Evolutionary conservation across 2,329 filamentous ascomycete species (phyloP).

Genomic region (Coniella lustricola): DNA sequence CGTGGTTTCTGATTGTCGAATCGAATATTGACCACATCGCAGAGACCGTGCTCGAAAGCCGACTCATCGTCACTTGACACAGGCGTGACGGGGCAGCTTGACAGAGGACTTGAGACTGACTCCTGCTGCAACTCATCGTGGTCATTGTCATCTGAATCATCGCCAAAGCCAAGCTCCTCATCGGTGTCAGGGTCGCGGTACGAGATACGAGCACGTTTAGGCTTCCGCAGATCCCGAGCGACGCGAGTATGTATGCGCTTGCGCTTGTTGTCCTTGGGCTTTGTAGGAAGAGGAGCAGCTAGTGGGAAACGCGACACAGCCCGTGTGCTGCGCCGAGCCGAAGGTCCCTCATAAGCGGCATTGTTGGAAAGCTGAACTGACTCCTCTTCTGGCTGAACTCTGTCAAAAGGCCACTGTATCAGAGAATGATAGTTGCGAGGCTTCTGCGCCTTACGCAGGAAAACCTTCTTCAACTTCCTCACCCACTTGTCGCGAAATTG

Average conservation of each 20-base stretch:
- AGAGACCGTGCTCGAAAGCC: slow-evolving; percentile 57
- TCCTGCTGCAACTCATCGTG: slow-evolving; percentile 9
- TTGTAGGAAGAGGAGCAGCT: neutral
- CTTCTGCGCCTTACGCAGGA: slow-evolving; percentile 38
- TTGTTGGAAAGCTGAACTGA: neutral
- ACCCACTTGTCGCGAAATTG: slow-evolving; percentile 75
- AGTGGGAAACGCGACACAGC: slow-evolving; percentile 19
- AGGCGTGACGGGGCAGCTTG: slow-evolving; percentile 7
- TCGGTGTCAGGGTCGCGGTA: slow-evolving; percentile 14
- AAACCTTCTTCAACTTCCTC: slow-evolving; percentile 60
- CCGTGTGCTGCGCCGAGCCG: slow-evolving; percentile 24
- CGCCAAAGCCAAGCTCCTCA: slow-evolving; percentile 12
- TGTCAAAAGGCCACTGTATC: slow-evolving; percentile 10
- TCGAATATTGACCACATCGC: slow-evolving; percentile 60
- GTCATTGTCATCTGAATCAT: slow-evolving; percentile 15
- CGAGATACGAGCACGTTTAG: slow-evolving; percentile 10
- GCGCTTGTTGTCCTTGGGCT: slow-evolving; percentile 5
- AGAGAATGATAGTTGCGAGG: slow-evolving; percentile 14
- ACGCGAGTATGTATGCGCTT: slow-evolving; percentile 3
- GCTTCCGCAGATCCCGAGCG: slow-evolving; percentile 10
- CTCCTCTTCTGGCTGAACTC: neutral
- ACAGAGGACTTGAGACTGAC: slow-evolving; percentile 3
- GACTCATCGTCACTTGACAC: slow-evolving; percentile 8
- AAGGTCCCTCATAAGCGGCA: neutral
- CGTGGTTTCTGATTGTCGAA: slow-evolving; percentile 71